Percentiles rank a stretch among this genome's conserved stretches.
Conservation (phyloP, 768 basidiomycete genomes). For the Rubroboletus pulcherrimus region DNA sequence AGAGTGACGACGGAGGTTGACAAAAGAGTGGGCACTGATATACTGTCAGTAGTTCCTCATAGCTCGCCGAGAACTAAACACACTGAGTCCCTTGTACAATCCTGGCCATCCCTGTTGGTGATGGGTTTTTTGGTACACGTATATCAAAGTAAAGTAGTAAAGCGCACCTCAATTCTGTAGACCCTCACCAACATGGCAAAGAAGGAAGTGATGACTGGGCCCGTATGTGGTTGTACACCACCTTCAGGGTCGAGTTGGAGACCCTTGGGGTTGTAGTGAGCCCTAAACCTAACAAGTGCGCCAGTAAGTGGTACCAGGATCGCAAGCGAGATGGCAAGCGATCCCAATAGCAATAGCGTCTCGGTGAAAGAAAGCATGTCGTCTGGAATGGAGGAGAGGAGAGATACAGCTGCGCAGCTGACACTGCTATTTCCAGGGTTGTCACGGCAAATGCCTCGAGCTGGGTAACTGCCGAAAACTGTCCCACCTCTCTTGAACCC, state of each 20-base stretch:
- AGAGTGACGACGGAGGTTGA: conserved; percentile 53
- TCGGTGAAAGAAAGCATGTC: conserved; percentile 36
- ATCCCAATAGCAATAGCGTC: conserved; percentile 33
- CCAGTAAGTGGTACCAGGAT: conserved; percentile 63
- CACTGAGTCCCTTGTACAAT: conserved; percentile 77
- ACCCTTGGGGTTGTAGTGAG: conserved; percentile 83
- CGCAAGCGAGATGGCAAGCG: conserved; percentile 50
- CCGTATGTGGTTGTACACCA: conserved; percentile 69
- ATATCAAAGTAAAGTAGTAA: not conserved
- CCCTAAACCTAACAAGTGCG: conserved; percentile 70
- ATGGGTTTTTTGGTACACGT: not conserved
- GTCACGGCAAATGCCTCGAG: conserved; percentile 30
- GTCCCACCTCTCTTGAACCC: conserved; percentile 25
- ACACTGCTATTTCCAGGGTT: conserved; percentile 7
- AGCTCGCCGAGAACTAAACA: conserved; percentile 15
- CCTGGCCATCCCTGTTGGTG: conserved; percentile 57
- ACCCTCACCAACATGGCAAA: conserved; percentile 72
- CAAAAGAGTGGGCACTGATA: conserved; percentile 46
- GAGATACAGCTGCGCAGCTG: not conserved
- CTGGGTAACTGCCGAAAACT: conserved; percentile 22
- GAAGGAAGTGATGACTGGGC: conserved; percentile 73
- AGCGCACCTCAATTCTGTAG: conserved; percentile 63
- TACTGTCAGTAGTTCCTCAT: conserved; percentile 38
- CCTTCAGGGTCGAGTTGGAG: conserved; percentile 78
- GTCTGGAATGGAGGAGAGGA: not conserved